phyloP scores from a whole-genome alignment of 23 red algal genomes.

The Pyropia haitanensis region DNA sequence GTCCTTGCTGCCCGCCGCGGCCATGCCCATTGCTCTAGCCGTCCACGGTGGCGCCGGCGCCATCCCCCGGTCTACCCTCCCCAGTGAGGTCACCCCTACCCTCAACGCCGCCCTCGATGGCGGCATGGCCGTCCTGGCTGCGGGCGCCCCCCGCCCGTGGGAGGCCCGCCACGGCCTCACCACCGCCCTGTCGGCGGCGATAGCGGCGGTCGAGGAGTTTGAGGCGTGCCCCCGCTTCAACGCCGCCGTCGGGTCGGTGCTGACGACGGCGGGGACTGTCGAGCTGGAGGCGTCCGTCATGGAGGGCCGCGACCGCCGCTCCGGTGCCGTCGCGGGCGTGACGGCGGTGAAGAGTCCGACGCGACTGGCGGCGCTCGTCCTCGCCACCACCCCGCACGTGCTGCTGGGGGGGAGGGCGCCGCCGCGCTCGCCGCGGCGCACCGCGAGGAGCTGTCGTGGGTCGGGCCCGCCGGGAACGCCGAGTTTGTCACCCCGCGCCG shows the following conservation, averaged over 20 bases:
- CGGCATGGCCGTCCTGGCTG: conserved; percentile 2
- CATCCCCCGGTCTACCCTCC: conserved; percentile 22
- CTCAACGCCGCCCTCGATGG: conserved; percentile 25
- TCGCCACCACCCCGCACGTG: no score
- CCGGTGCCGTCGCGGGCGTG: conserved; percentile 10
- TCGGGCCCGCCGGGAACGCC: no score
- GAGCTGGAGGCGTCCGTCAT: conserved; percentile 68
- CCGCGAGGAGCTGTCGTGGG: no score
- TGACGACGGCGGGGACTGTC: conserved; percentile 39
- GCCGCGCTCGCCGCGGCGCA: no score
- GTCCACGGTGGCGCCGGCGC: conserved; percentile 43
- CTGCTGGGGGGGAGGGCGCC: no score
- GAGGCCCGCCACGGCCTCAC: background rate
- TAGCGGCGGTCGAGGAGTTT: conserved; percentile 48
- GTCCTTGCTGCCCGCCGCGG: no score
- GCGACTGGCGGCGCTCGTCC: no score
- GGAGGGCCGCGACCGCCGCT: conserved; percentile 19
- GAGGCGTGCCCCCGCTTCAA: conserved; percentile 49
- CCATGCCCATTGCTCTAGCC: conserved; percentile 13
- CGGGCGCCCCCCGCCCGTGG: conserved; percentile 7
- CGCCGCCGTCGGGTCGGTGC: conserved; percentile 41
- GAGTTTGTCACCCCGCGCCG: no score
- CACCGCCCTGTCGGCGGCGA: conserved; percentile 36
- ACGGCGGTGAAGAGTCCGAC: no score
- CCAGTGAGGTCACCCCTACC: conserved; percentile 11